Evolutionary conservation across 805 yeast genomes (phyloP), one percentile per base, ranked within the genome.

Genomic region (Clavispora fructus): DNA sequence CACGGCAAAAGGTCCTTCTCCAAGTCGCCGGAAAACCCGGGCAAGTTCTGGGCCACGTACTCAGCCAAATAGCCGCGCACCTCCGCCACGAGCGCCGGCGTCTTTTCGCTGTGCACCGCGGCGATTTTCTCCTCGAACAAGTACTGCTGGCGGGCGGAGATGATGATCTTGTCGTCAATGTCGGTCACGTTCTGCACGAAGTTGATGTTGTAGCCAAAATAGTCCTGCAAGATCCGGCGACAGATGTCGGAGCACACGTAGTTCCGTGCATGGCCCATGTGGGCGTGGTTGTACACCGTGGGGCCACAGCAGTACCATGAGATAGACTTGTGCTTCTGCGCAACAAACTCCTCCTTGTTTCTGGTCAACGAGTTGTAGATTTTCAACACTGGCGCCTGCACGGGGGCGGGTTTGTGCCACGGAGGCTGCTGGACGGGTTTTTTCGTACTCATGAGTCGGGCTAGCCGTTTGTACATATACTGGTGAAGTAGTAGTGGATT

Each of bases 301-400:
- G 99, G 99, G 6, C 99, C 99, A 77, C 99, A 94, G 47, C 90
- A 87, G 71, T 94, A 94, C 99, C 99, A 94, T 0, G 90, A 78
- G 42, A 94, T 86, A 48, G 77, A 78, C 49, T 79, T 78, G 2
- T 79, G 78, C 26, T 72, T 68, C 46, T 73, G 67, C 2, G 98
- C 95, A n/a, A 82, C 65, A 58, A 94, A 92, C 47, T 74, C 85
- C 33, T 80, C 87, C 61, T 92, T 92, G 29, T 80, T 65, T 57
- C 95, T 75, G 4, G 98, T 92, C 56, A 92, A 74, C 6, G 96
- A 79, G 70, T 91, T 91, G 76, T 79, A 89, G 39, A 91, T 63
- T 58, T 81, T 83, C 55, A 91, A 73, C 30, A 50, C 57, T 8
- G 69, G 68, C 25, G 50, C 44, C n/a, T 40, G 46, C 1, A 47